These are phyloP conservation scores for Oxyria digyna DNA, from an alignment of 148 eudicot genomes.

Conservation along the genomic window DNA sequence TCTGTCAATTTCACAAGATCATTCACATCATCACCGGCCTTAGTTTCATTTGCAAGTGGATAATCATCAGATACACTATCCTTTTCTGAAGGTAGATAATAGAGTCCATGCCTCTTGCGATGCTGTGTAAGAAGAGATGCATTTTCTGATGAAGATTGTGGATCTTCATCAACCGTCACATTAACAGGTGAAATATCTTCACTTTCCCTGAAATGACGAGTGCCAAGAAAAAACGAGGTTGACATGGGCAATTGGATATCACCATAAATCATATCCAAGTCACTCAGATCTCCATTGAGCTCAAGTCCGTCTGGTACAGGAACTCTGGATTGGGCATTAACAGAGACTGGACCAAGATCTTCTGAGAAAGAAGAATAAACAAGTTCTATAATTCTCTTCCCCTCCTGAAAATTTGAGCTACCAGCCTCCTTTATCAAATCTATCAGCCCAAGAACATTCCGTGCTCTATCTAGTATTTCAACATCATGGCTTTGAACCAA, in stretches of 20 bases:
- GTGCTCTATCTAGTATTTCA: conserved; percentile 71
- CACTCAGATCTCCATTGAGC: conserved; percentile 48
- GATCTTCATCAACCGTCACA: conserved; percentile 30
- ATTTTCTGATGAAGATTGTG: conserved; percentile 37
- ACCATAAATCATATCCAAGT: conserved; percentile 55
- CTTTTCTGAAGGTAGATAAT: conserved; percentile 65
- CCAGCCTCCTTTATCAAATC: conserved; percentile 37
- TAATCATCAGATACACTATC: conserved; percentile 42
- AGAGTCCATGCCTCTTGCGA: conserved; percentile 66
- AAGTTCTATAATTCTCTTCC: conserved; percentile 26
- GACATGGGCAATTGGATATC: conserved; percentile 29
- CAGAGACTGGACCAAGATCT: conserved; percentile 76
- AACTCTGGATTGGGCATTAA: conserved; percentile 65
- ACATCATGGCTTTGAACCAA: conserved; percentile 54
- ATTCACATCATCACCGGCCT: conserved; percentile 27
- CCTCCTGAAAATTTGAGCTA: conserved; percentile 17
- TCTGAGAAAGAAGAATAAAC: conserved; percentile 46
- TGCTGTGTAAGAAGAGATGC: conserved; percentile 70
- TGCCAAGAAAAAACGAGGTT: conserved; percentile 42
- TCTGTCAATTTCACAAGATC: conserved; percentile 80
- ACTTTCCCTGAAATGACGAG: conserved; percentile 20
- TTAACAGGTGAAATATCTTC: conserved; percentile 15
- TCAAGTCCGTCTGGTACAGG: conserved; percentile 55
- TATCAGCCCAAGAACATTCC: conserved; percentile 61
- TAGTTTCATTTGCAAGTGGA: conserved; percentile 68